These are phyloP conservation scores for Kitagawia praeruptora DNA, from an alignment of 129 eudicot genomes.

Conservation along the genomic window DNA sequence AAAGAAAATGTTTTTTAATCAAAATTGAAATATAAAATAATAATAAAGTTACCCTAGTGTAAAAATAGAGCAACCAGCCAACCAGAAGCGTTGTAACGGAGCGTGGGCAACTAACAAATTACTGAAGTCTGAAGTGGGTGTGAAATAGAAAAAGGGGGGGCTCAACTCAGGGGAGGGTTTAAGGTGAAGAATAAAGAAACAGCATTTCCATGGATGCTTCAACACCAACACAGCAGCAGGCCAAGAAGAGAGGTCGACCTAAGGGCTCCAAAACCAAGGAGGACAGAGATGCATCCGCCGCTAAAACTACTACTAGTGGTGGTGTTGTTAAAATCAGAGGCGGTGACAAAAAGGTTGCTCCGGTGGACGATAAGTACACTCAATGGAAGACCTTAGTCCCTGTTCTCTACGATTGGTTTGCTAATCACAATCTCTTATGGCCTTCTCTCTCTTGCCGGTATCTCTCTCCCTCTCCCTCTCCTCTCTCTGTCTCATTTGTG, in stretches of 20 bases:
- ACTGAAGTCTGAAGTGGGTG: too few relatives aligned
- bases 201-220: constrained; percentile 1
- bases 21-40: too few relatives aligned
- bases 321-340: constrained; percentile 28
- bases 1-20: too few relatives aligned
- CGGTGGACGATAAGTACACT: constrained; percentile 49
- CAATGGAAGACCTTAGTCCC: constrained; percentile 84
- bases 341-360: constrained; percentile 24
- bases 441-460: constrained; percentile 99
- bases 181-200: too few relatives aligned
- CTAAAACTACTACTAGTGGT: background rate
- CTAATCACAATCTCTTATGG: constrained; percentile 91
- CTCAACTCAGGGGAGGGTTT: too few relatives aligned
- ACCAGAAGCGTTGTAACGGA: too few relatives aligned
- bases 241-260: constrained; percentile 70
- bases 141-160: too few relatives aligned
- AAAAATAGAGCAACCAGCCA: too few relatives aligned
- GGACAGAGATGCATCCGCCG: constrained; percentile 18
- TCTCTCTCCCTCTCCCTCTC: background rate
- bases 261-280: constrained; percentile 40
- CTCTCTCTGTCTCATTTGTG: background rate
- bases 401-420: constrained; percentile 84
- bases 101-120: too few relatives aligned
- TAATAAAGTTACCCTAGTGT: too few relatives aligned
- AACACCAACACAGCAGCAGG: constrained; percentile 25